Evolutionary conservation across 2,329 filamentous ascomycete genomes (phyloP).

Genomic region (Colletotrichum orchidophilum): DNA sequence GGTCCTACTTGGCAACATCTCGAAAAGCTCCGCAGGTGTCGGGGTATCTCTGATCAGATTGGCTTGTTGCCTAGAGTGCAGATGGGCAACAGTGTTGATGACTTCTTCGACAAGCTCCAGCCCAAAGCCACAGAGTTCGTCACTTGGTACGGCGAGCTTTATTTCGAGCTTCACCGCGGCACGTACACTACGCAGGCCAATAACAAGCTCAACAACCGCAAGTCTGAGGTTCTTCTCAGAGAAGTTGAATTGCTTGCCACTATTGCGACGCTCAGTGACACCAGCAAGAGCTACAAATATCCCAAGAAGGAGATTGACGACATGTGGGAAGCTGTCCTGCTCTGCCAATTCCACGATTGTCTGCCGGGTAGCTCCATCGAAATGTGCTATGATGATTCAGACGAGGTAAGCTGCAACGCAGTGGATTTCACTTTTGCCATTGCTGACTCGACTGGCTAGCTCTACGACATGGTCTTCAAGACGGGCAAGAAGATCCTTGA

Average conservation of each 20-base stretch:
- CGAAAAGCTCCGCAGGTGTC: conserved; percentile 92
- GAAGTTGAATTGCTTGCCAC: conserved; percentile 91
- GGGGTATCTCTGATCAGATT: conserved; percentile 88
- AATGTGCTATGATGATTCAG: conserved; percentile 98
- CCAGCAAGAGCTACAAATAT: conserved; percentile 77
- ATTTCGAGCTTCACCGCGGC: conserved; percentile 96
- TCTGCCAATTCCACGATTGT: conserved; percentile 98
- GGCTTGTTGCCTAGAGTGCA: conserved; percentile 87
- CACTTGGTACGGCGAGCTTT: conserved; percentile 98
- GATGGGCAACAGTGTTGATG: conserved; percentile 89
- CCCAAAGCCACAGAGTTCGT: conserved; percentile 82
- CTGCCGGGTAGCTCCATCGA: conserved; percentile 94
- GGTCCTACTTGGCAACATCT: conserved; percentile 94
- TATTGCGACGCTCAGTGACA: conserved; percentile 77
- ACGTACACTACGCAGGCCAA: conserved; percentile 98
- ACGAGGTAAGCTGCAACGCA: conserved; percentile 63
- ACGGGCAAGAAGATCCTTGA: conserved; percentile 78
- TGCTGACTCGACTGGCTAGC: conserved; percentile 50
- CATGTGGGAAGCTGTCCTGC: conserved; percentile 92
- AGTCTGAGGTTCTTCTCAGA: conserved; percentile 83
- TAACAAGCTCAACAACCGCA: conserved; percentile 95
- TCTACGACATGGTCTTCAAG: conserved; percentile 85
- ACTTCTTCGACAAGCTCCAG: conserved; percentile 90
- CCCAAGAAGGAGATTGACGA: conserved; percentile 93
- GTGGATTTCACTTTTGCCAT: background rate